Base-by-base conservation (phyloP, 2,329 filamentous ascomycete species). In the Plenodomus biglobosus region DNA sequence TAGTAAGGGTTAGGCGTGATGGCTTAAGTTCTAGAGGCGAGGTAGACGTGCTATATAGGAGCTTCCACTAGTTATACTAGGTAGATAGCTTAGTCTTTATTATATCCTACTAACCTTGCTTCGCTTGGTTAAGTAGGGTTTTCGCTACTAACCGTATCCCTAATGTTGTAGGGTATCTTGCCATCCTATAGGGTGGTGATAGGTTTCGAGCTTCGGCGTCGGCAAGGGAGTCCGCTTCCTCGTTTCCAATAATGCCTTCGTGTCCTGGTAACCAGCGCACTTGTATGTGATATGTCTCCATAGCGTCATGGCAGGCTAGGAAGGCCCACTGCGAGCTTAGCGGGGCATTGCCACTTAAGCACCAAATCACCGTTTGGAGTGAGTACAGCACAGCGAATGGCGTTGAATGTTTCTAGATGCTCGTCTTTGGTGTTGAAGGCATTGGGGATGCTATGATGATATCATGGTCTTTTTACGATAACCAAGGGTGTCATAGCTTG, bases 321-420 rank as follows among this genome's bases (percentile, higher is more conserved):
- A 50, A 50, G n/a, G 42, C 47, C 47, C 38, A 50, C 30, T 50
- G 36, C 8, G 40, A 50, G 7, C 42, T 22, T 10, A 27, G 7
- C 13, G 42, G 35, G 15, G 42, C 42, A 27, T 42, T 21, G 34
- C 42, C 47, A 8, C 34, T 17, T 5, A 50, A 21, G 36, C 47
- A 35, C 47, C 30, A 50, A 15, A 50, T 50, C 13, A 50, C 47
- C 42, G 35, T n/a, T n/a, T n/a, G n/a, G n/a, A n/a, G n/a, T n/a
- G n/a, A n/a, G n/a, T n/a, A n/a, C n/a, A n/a, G n/a, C n/a, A n/a
- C n/a, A n/a, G n/a, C n/a, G n/a, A n/a, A n/a, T n/a, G n/a, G n/a
- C n/a, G n/a, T n/a, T n/a, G n/a, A n/a, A n/a, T n/a, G n/a, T n/a
- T n/a, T n/a, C n/a, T n/a, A n/a, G n/a, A n/a, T n/a, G n/a, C n/a